Base-by-base conservation (phyloP, 805 yeast species). In the Saccharomycopsis sp. region DNA sequence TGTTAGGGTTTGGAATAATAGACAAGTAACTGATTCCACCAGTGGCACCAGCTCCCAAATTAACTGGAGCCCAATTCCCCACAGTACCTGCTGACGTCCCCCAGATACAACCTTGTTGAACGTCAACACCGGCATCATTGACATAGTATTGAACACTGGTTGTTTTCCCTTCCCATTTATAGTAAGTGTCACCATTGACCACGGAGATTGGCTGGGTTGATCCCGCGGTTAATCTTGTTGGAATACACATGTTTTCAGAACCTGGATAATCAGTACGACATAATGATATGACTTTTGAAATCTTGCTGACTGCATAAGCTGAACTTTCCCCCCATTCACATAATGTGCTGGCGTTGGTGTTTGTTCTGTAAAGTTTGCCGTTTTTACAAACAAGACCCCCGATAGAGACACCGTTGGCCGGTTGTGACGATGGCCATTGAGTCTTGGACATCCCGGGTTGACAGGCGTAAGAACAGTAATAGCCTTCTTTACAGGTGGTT, bases 231-330 rank as follows among this genome's bases (percentile, higher is more conserved):
- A 89, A 82, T 51, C 77, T 70, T 48, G 97, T 89, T 63, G 98
- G 97, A 52, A 90, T 75, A 56, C 81, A 90, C 97, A 90, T 93
- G 77, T 88, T 88, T 72, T 90, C 98, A 53, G 96, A 82, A 70
- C 98, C 98, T 60, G 98, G 98, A 77, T 90, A 90, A 66, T 90
- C 98, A 51, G 98, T 90, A 73, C 97, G 85, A 76, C 98, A 93
- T 59, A 93, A 68, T 50, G 97, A 89, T 57, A 90, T 88, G 43
- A 73, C 73, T 49, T 82, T 62, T 53, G 64, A 60, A 49, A 85
- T 66, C 56, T 84, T 71, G 57, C 79, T 77, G 48, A 72, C 82
- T 55, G 84, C 89, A 43, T 65, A 60, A 40, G 95, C 94, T 42
- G 81, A 64, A 44, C 77, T 71, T 29, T 60, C 66, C 61, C 96